Percentiles rank a stretch among this genome's conserved stretches.
Conservation (phyloP, 2,329 filamentous ascomycete species). For the Colletotrichum australisinense region DNA sequence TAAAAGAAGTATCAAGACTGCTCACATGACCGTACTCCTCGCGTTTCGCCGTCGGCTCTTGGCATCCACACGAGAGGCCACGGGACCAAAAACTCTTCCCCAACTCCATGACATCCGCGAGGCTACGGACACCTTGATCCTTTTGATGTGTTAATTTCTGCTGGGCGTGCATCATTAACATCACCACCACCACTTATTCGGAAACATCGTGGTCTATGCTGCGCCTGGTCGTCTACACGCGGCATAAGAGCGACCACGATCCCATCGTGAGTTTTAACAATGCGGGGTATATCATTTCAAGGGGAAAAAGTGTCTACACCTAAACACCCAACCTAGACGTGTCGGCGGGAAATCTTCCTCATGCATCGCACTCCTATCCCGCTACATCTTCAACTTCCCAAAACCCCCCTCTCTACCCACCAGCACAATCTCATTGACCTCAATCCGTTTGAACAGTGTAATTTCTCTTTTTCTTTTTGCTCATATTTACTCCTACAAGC, state of each 20-base stretch:
- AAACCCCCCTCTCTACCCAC: too few species aligned
- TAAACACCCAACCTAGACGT: too few species aligned
- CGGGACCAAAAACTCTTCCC: not conserved
- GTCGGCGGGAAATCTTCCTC: too few species aligned
- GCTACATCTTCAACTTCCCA: too few species aligned
- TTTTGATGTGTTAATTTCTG: not conserved
- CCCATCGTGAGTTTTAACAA: not conserved
- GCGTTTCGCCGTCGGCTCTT: slow-evolving; percentile 27
- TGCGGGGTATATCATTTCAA: not conserved
- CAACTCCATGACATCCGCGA: slow-evolving; percentile 17
- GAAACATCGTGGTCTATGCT: not conserved
- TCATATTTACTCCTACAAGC: slow-evolving; percentile 28
- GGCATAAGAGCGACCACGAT: not conserved
- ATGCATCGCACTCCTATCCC: too few species aligned
- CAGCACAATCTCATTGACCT: too few species aligned
- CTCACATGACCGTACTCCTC: slow-evolving; percentile 21
- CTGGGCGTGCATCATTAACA: too few species aligned
- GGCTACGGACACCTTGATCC: slow-evolving; percentile 18
- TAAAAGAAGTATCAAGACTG: slow-evolving; percentile 9
- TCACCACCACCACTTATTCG: not conserved
- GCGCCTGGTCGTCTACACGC: not conserved
- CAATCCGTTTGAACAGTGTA: not conserved
- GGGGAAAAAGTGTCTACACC: not conserved
- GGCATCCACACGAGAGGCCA: slow-evolving; percentile 2
- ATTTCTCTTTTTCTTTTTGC: not conserved